Conservation (phyloP, 1,284 basidiomycete species). For the Moesziomyces sp. region DNA sequence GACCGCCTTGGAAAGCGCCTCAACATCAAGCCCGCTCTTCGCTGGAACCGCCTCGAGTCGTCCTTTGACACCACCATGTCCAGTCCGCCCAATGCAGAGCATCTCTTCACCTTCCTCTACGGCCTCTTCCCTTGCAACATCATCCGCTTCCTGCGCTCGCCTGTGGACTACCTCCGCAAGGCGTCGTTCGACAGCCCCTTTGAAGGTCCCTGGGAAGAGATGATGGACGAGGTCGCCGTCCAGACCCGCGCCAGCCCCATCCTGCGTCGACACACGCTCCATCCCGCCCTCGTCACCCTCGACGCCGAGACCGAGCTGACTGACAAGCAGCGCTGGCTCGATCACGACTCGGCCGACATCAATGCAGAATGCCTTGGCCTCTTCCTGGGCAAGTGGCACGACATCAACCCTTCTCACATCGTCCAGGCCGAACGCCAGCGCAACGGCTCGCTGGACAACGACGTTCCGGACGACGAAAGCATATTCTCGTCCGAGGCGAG, state of each 20-base stretch:
- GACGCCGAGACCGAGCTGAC: conserved; percentile 76
- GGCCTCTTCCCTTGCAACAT: conserved; percentile 88
- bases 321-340: conserved; percentile 76
- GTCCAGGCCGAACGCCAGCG: conserved; percentile 36
- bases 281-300: conserved; percentile 78
- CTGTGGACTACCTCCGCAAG: conserved; percentile 76
- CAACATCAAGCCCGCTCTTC: conserved; percentile 40
- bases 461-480: conserved; percentile 29
- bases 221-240: conserved; percentile 75
- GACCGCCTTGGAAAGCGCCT: conserved; percentile 57
- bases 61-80: conserved; percentile 50
- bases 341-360: conserved; percentile 76
- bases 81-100: conserved; percentile 55
- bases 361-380: conserved; percentile 75
- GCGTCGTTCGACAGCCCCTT: conserved; percentile 73
- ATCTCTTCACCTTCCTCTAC: conserved; percentile 79
- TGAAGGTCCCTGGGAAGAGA: conserved; percentile 70
- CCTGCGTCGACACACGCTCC: conserved; percentile 78
- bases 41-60: conserved; percentile 56
- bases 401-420: conserved; percentile 41
- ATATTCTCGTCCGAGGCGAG: conserved; percentile 35
- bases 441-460: conserved; percentile 18
- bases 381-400: conserved; percentile 53
- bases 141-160: conserved; percentile 78
- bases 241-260: conserved; percentile 69